Base-by-base conservation (phyloP, 2,329 filamentous ascomycete genomes). In the Ophiostoma novo-ulmi region DNA sequence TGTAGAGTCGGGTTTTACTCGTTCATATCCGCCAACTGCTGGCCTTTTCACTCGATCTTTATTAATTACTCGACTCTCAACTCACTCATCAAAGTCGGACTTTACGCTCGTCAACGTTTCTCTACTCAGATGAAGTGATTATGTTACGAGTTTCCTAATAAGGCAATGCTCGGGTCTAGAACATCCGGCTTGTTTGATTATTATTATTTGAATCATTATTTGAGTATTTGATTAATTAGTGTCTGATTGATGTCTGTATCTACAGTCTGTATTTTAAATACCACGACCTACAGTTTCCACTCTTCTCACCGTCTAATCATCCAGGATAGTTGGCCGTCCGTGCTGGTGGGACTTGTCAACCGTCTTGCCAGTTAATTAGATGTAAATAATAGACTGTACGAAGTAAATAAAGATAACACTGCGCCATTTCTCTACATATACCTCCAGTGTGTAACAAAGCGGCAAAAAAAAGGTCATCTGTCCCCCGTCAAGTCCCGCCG, bases 21-120 rank as follows among this genome's bases (percentile, higher is more conserved):
- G n/a, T 14, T 6, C 58, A 63, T 63, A 63, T 63, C 58, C 58
- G 58, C 58, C 58, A 63, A 20, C 58, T n/a, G 58, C 58, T 26
- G 26, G 52, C 22, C 22, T 58, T 26, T 58, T 58, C 39, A 44
- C 3, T 31, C 31, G 3, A 4, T 4, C 31, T 31, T 31, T 31
- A 31, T 31, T 4, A 31, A 31, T 31, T 31, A 31, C 31, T 31
- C 31, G 31, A 31, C 31, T 31, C 31, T 31, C 31, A 31, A 31
- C 31, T 3, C 31, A 31, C 31, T 20, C 44, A 48, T 48, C 44
- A 48, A 48, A 48, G 14, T 48, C 44, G 44, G 44, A n/a, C 44
- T 48, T 48, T 48, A 20, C 44, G 13, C 41, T 14, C 5, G n/a
- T 44, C 44, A 8, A 48, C 44, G 6, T 6, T 20, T 17, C 13